phyloP scores from a whole-genome alignment of 208 protist species.

The Naegleria fowleri region DNA sequence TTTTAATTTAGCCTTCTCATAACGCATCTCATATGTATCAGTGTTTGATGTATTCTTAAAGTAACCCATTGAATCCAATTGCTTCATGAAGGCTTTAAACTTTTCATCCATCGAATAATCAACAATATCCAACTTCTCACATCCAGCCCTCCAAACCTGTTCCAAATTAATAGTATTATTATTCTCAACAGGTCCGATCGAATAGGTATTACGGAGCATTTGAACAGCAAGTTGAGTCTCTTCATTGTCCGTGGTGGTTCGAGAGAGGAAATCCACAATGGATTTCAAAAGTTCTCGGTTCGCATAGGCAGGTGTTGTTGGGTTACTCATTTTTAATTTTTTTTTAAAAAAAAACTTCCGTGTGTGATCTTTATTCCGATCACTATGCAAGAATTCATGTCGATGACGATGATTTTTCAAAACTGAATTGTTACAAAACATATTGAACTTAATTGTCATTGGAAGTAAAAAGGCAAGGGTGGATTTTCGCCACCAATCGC shows the following conservation, averaged over 20 bases:
- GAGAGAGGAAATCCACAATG: background rate
- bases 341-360: background rate
- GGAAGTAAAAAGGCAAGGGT: too few species aligned
- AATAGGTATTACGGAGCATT: background rate
- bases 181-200: background rate
- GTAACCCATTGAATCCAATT: background rate
- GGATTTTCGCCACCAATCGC: too few species aligned
- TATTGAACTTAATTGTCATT: too few species aligned
- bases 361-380: too few species aligned
- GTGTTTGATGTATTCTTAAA: background rate
- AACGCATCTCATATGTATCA: background rate
- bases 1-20: conserved; percentile 16
- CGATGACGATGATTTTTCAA: too few species aligned
- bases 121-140: background rate
- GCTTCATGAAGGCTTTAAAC: conserved; percentile 1
- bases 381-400: too few species aligned
- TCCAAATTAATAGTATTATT: background rate
- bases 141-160: background rate
- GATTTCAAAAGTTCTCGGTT: background rate
- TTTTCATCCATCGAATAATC: background rate
- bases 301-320: background rate
- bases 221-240: background rate
- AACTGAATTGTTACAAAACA: too few species aligned
- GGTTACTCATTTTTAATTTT: background rate
- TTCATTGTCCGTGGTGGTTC: background rate